phyloP scores from a whole-genome alignment of 352 stramenopile genomes.

The Pythium utonaiense region DNA sequence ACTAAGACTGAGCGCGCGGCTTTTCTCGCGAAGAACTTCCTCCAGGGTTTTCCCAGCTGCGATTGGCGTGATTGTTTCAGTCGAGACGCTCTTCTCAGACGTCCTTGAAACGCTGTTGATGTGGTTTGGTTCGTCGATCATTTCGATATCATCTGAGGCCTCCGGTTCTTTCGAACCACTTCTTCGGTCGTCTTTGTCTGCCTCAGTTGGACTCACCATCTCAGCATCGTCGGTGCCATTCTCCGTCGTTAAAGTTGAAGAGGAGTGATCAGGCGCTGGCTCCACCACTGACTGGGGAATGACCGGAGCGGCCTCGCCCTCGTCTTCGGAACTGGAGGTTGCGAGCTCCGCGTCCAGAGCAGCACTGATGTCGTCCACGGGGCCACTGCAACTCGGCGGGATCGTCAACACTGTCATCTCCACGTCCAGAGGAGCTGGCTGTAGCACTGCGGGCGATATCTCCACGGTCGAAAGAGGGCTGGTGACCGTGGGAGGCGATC shows the following conservation, averaged over 20 bases:
- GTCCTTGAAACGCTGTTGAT: too few species aligned
- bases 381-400: neutral
- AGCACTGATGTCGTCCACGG: neutral
- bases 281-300: neutral
- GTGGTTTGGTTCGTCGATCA: neutral
- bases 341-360: neutral
- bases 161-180: neutral
- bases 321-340: neutral
- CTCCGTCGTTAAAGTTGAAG: neutral
- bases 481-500: neutral
- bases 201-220: neutral
- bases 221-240: neutral
- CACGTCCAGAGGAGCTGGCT: neutral
- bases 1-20: constrained; percentile 4
- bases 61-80: neutral
- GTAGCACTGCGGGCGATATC: too few species aligned
- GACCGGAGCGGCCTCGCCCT: neutral
- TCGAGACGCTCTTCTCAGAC: too few species aligned
- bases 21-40: constrained; percentile 1
- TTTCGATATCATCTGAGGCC: neutral
- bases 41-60: neutral
- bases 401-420: neutral
- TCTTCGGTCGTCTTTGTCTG: neutral
- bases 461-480: neutral
- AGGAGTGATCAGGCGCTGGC: neutral